These are phyloP conservation scores for Mycena polygramma DNA, from an alignment of 768 basidiomycete species.

Conservation along the genomic window DNA sequence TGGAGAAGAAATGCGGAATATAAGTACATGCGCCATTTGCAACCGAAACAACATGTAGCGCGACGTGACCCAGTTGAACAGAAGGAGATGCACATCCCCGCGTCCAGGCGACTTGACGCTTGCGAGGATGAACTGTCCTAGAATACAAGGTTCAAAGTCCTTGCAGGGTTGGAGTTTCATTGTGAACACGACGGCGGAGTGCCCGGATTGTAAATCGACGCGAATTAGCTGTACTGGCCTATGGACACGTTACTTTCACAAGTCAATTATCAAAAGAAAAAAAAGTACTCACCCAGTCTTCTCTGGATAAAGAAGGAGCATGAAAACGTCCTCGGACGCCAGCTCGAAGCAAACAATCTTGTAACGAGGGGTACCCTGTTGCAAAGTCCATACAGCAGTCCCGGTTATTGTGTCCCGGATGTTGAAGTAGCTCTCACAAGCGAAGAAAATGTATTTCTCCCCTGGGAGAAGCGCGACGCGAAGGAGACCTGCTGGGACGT, in stretches of 20 bases:
- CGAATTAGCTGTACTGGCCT: background rate
- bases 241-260: background rate
- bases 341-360: background rate
- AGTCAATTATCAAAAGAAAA: background rate
- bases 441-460: background rate
- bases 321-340: background rate
- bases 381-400: background rate
- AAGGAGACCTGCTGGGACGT: background rate
- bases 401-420: background rate
- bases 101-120: background rate
- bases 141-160: background rate
- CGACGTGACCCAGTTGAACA: background rate
- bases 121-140: background rate
- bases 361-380: background rate
- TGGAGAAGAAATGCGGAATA: background rate
- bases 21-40: background rate
- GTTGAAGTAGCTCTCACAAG: background rate
- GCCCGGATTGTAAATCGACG: background rate
- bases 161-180: background rate
- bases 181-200: background rate
- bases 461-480: background rate
- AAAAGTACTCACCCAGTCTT: background rate
- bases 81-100: background rate
- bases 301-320: background rate
- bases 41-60: background rate